Evolutionary conservation across 345 rosid genomes (phyloP).

Genomic region (Pistacia integerrima): DNA sequence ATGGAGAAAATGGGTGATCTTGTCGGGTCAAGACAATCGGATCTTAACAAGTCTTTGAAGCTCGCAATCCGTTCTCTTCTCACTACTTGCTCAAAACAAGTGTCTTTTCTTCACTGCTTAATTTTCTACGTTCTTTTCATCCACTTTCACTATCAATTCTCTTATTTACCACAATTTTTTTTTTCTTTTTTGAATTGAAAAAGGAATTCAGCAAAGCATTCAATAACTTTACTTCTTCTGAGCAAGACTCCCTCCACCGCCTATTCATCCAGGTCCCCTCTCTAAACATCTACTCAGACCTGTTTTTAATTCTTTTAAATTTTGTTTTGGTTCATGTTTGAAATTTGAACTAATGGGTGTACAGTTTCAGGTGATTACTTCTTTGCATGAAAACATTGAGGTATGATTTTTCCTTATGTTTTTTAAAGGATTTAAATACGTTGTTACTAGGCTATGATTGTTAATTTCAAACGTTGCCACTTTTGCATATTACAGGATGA

Average conservation of each 20-base stretch:
- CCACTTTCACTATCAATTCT: too few species aligned
- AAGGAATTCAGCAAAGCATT: conserved; percentile 58
- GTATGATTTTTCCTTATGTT: conserved; percentile 31
- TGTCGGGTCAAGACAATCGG: conserved; percentile 40
- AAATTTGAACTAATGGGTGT: neutral
- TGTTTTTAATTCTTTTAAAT: neutral
- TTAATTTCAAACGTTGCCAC: conserved; percentile 7
- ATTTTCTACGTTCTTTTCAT: neutral
- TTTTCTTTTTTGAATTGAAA: neutral
- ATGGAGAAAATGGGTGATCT: conserved; percentile 30
- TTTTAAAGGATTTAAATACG: neutral
- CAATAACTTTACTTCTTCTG: conserved; percentile 43
- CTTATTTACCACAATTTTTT: neutral
- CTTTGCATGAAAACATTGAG: conserved; percentile 64
- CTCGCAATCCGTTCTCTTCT: conserved; percentile 61
- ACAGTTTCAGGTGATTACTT: conserved; percentile 58
- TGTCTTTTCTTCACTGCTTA: neutral
- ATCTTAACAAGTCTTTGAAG: conserved; percentile 57
- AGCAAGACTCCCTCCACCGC: conserved; percentile 53
- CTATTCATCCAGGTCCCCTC: conserved; percentile 55
- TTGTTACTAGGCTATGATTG: too few species aligned
- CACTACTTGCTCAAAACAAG: conserved; percentile 61
- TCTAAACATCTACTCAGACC: neutral
- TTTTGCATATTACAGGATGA: conserved; percentile 50
- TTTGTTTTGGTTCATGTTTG: neutral